Base-by-base conservation (phyloP, 495 filamentous ascomycete genomes). In the Aspergillus diversus region DNA sequence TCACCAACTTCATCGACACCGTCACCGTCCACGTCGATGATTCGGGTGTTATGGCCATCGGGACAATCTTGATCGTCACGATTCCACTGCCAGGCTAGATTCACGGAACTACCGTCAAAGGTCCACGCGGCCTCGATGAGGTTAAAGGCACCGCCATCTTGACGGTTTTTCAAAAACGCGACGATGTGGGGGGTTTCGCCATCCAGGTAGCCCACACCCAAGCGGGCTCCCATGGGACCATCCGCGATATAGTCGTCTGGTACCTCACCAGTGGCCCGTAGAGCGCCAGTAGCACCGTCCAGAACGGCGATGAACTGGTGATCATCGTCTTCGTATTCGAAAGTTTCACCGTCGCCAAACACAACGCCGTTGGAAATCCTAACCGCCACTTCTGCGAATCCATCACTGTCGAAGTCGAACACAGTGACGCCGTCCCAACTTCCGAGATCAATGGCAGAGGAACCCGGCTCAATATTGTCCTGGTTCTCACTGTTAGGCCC, bases 401-500 rank as follows among this genome's bases (percentile, higher is more conserved):
- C 60, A 49, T 62, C 60, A 12, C 50, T 33, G 35, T 62, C 60
- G 4, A 62, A 56, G 15, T 62, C 60, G 33, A 33, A 56, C 4
- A 62, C 60, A 27, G 60, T 56, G 35, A 62, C 60, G 3, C 60
- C 60, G n/a, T 62, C 60, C 52, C 51, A 55, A 16, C 56, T 32
- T 4, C 60, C 60, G 1, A 48, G 13, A 31, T 11, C 9, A 21
- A 62, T 62, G 16, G 60, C 51, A 5, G 60, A 31, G 2, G 51
- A 48, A 1, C 60, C 60, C 0, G 60, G 52, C 17, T 32, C 27
- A 27, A 62, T 62, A n/a, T 56, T 62, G 37, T 62, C 46, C 51
- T 62, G 60, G 27, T 62, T 62, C 60, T 55, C 51, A n/a, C 60
- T 62, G 13, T 56, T 56, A 9, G 60, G 37, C 3, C 60, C 60